A percentile compares a stretch with the other conserved stretches of the same genome.
Conservation (phyloP, 139 green algal genomes). For the Coccomyxa sp. region DNA sequence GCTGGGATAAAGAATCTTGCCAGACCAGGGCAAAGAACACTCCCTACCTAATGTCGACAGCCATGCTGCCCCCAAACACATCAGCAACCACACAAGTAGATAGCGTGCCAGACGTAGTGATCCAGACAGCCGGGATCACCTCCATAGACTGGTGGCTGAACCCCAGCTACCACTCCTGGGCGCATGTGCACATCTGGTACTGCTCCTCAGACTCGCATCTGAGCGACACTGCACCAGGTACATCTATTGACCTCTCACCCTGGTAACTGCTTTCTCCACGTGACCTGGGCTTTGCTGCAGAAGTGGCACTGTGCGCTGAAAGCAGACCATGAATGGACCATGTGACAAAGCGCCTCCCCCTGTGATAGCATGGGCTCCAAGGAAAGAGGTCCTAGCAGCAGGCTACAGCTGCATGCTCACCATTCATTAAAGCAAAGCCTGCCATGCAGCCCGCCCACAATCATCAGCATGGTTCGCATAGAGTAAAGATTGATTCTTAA, state of each 20-base stretch:
- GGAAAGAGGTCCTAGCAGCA: background rate
- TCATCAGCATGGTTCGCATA: background rate
- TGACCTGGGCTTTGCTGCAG: too few species aligned
- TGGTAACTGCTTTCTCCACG: too few species aligned
- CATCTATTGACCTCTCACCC: too few species aligned
- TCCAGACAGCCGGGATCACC: background rate
- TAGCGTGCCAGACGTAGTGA: background rate
- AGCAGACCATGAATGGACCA: too few species aligned
- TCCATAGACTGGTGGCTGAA: background rate
- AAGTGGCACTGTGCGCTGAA: too few species aligned
- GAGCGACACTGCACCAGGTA: background rate
- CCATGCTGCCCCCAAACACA: background rate
- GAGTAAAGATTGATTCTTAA: background rate
- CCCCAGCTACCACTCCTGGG: background rate
- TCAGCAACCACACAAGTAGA: background rate
- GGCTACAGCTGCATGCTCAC: background rate
- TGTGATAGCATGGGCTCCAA: background rate
- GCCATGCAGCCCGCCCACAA: background rate
- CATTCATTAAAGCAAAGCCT: background rate
- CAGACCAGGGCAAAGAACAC: background rate
- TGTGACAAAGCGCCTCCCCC: background rate
- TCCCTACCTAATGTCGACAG: slow-evolving; percentile 7
- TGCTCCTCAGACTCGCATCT: slow-evolving; percentile 12
- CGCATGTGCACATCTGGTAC: slow-evolving; percentile 13
- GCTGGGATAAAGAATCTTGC: background rate